phyloP scores from a whole-genome alignment of 345 rosid species.

The Populus ilicifolia region DNA sequence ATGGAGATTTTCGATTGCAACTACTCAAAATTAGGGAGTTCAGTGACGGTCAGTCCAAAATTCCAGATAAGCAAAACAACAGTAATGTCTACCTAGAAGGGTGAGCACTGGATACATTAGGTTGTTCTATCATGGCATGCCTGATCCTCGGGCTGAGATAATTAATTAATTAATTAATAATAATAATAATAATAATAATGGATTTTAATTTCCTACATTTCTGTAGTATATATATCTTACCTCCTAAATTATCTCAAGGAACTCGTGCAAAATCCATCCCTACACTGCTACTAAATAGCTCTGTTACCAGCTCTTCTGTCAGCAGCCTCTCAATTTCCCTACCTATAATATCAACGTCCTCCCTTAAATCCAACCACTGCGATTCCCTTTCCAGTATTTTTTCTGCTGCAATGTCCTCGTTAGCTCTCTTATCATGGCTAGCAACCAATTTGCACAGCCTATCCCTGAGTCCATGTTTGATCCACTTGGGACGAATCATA shows the following conservation, averaged over 20 bases:
- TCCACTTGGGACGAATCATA: constrained; percentile 34
- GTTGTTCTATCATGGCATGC: no score
- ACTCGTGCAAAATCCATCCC: constrained; percentile 17
- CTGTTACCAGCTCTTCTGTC: constrained; percentile 61
- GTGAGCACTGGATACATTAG: no score
- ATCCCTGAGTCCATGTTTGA: constrained; percentile 39
- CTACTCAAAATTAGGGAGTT: no score
- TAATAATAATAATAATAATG: no score
- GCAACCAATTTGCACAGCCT: constrained; percentile 37
- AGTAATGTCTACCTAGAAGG: no score
- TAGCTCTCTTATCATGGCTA: constrained; percentile 34
- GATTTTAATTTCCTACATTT: neutral
- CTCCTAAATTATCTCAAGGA: constrained; percentile 14
- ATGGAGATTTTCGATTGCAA: no score
- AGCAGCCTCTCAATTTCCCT: constrained; percentile 62
- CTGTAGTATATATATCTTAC: constrained; percentile 19
- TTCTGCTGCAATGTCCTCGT: constrained; percentile 34
- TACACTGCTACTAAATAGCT: constrained; percentile 38
- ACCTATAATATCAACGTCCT: constrained; percentile 55
- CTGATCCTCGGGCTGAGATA: no score
- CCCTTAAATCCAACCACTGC: constrained; percentile 57
- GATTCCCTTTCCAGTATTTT: constrained; percentile 31
- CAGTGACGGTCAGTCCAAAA: no score
- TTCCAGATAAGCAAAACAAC: no score
- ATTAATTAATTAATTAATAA: no score